These are phyloP conservation scores for Rhodotorula sphaerocarpa DNA, from an alignment of 768 basidiomycete genomes.

Conservation along the genomic window DNA sequence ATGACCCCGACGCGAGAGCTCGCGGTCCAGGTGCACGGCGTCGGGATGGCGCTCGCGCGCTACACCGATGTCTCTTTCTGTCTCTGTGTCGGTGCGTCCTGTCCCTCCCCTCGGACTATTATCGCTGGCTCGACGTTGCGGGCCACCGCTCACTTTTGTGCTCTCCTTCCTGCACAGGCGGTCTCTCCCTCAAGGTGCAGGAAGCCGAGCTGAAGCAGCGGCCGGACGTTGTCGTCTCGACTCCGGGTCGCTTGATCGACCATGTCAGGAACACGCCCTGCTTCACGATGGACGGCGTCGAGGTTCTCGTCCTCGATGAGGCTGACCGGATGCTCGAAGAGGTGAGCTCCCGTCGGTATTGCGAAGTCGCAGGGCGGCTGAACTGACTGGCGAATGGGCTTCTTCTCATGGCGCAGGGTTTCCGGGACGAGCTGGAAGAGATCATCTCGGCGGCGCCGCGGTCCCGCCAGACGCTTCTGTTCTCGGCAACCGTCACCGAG, in stretches of 20 bases:
- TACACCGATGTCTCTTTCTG: conserved; percentile 86
- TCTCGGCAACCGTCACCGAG: conserved; percentile 98
- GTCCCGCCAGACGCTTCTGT: conserved; percentile 87
- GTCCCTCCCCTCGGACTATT: not conserved
- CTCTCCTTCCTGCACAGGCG: conserved; percentile 57
- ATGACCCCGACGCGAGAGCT: conserved; percentile 92
- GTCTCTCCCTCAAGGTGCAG: conserved; percentile 85
- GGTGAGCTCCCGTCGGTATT: not conserved
- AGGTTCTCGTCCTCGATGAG: conserved; percentile 90
- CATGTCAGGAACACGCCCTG: conserved; percentile 91
- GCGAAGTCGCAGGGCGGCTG: not conserved
- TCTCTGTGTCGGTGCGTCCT: conserved; percentile 68
- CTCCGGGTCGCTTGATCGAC: conserved; percentile 94
- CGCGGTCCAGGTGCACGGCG: conserved; percentile 90
- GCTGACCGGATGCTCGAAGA: conserved; percentile 86
- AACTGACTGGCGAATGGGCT: too few species aligned
- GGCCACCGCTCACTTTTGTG: not conserved
- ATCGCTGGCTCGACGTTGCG: too few species aligned
- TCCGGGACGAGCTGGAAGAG: conserved; percentile 85
- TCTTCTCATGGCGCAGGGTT: conserved; percentile 57
- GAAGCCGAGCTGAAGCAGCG: conserved; percentile 72
- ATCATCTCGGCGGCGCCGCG: conserved; percentile 62
- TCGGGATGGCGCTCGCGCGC: conserved; percentile 70
- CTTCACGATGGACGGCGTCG: conserved; percentile 83
- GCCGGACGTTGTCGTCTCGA: conserved; percentile 91